Conservation (phyloP, 495 filamentous ascomycete species). For the Pseudotulostoma volvatum region DNA sequence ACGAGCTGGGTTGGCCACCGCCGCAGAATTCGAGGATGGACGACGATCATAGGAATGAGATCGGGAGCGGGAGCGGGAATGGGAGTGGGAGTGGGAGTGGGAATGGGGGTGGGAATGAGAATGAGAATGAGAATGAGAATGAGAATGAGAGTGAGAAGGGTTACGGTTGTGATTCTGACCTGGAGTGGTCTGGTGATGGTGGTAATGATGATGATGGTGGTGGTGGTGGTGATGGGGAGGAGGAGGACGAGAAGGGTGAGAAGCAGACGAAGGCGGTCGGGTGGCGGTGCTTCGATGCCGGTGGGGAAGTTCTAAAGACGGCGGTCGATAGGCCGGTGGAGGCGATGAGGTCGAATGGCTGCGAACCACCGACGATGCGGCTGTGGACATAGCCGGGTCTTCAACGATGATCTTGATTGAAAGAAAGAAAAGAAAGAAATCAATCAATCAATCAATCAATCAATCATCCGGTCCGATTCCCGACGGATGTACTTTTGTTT, state of each 20-base stretch:
- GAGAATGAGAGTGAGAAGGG: constrained; percentile 15
- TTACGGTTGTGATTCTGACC: too few relatives aligned
- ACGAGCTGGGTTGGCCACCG: constrained; percentile 36
- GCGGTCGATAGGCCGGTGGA: constrained; percentile 22
- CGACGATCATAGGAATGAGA: constrained; percentile 34
- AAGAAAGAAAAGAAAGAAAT: constrained; percentile 1
- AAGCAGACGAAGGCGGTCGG: constrained; percentile 24
- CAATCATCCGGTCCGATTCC: too few relatives aligned
- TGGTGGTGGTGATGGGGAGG: constrained; percentile 16
- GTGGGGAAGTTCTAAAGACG: constrained; percentile 37
- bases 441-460: too few relatives aligned
- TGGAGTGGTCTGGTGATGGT: constrained; percentile 2
- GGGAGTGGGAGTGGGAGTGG: constrained; percentile 14
- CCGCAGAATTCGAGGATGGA: constrained; percentile 33
- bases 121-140: constrained; percentile 34
- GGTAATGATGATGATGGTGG: constrained; percentile 12
- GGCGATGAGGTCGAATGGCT: constrained; percentile 40
- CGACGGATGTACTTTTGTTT: too few relatives aligned
- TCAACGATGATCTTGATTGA: not conserved
- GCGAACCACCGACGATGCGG: constrained; percentile 32
- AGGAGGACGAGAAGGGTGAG: too few relatives aligned
- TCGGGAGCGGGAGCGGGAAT: constrained; percentile 30
- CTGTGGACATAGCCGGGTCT: constrained; percentile 35
- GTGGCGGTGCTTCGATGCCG: constrained; percentile 38
- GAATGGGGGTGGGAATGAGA: constrained; percentile 26